phyloP scores from a whole-genome alignment of 1,284 basidiomycete species.

The Microbotryum scabiosae region DNA sequence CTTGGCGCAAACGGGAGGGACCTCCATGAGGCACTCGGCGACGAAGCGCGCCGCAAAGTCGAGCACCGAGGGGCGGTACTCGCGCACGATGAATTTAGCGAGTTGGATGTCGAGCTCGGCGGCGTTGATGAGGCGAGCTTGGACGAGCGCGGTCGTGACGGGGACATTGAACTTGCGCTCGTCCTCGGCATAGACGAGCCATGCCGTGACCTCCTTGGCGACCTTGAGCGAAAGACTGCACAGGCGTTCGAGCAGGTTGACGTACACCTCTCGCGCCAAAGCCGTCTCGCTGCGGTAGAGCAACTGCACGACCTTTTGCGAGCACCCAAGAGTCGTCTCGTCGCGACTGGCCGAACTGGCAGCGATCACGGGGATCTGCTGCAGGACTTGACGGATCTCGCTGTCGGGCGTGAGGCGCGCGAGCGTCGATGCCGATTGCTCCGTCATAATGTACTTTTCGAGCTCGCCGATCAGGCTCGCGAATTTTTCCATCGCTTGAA shows the following conservation, averaged over 20 bases:
- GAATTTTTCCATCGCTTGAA: slow-evolving; percentile 40
- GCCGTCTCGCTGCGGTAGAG: slow-evolving; percentile 76
- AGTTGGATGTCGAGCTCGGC: slow-evolving; percentile 82
- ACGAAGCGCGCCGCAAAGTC: slow-evolving; percentile 78
- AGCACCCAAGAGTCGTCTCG: slow-evolving; percentile 80
- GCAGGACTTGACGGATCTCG: slow-evolving; percentile 73
- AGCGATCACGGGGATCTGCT: slow-evolving; percentile 70
- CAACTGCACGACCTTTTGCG: slow-evolving; percentile 84
- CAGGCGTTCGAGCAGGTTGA: slow-evolving; percentile 75
- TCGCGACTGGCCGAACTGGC: slow-evolving; percentile 68
- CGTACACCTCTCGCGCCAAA: slow-evolving; percentile 83
- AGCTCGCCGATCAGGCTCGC: slow-evolving; percentile 61
- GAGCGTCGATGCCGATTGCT: slow-evolving; percentile 45
- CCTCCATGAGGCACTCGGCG: slow-evolving; percentile 71
- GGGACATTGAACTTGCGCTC: slow-evolving; percentile 96
- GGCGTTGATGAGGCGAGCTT: slow-evolving; percentile 70
- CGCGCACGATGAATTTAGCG: slow-evolving; percentile 68
- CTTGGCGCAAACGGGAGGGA: slow-evolving; percentile 65
- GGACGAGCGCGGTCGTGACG: slow-evolving; percentile 80
- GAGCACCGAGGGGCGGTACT: slow-evolving; percentile 67
- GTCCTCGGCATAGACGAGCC: slow-evolving; percentile 95
- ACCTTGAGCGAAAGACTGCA: slow-evolving; percentile 86
- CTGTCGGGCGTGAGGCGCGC: slow-evolving; percentile 67
- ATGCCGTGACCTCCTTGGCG: slow-evolving; percentile 91
- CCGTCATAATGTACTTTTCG: slow-evolving; percentile 63